Conservation (phyloP, 2,329 filamentous ascomycete genomes). For the Apiospora aurea region DNA sequence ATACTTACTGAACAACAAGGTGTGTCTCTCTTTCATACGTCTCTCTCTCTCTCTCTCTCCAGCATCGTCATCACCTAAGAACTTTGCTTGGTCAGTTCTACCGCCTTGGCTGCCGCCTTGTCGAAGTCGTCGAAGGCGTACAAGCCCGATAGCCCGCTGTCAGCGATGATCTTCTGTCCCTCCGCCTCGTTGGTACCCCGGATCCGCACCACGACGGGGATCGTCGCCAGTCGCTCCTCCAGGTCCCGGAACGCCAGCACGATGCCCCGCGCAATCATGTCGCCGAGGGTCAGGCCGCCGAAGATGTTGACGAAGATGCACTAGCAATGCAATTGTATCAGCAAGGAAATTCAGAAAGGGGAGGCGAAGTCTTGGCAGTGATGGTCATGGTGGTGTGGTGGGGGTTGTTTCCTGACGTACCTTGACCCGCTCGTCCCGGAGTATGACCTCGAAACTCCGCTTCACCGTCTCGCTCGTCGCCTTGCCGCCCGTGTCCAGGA, state of each 20-base stretch:
- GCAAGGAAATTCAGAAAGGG: background rate
- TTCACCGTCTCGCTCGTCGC: constrained; percentile 84
- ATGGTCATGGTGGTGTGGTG: no score
- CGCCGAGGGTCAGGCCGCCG: constrained; percentile 69
- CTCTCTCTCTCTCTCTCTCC: background rate
- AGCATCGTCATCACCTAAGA: background rate
- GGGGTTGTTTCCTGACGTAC: constrained; percentile 47
- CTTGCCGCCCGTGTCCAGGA: constrained; percentile 89
- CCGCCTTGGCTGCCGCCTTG: constrained; percentile 72
- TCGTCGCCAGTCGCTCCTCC: constrained; percentile 52
- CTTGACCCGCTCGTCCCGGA: constrained; percentile 74
- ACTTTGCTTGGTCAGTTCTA: constrained; percentile 59
- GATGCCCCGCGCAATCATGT: constrained; percentile 82
- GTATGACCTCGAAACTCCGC: constrained; percentile 76
- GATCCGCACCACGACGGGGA: constrained; percentile 80
- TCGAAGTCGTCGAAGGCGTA: constrained; percentile 79
- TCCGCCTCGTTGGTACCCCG: constrained; percentile 77
- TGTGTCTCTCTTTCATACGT: background rate
- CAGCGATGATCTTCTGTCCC: constrained; percentile 72
- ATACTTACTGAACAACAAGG: background rate
- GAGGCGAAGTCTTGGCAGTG: background rate
- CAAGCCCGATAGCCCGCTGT: constrained; percentile 68
- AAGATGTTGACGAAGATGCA: constrained; percentile 65
- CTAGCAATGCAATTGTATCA: constrained; percentile 27
- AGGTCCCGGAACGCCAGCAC: constrained; percentile 76